Evolutionary conservation across 805 yeast species (phyloP), one percentile per base, ranked within the genome.

Genomic region (Candida dajiaensis): DNA sequence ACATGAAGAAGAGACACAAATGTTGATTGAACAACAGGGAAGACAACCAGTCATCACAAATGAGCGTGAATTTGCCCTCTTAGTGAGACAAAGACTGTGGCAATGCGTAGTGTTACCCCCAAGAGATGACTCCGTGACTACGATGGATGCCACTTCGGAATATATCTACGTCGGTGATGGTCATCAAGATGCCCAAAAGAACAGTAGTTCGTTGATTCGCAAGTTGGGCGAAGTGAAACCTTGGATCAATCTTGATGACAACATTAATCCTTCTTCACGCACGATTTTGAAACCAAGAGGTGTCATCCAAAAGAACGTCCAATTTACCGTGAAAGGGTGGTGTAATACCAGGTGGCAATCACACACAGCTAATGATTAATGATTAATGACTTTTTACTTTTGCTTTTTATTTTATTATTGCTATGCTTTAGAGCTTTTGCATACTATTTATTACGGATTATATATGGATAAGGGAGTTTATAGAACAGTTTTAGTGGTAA

Each of bases 31-130:
- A 37, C 53, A 59, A 18, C 35, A 25, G 20, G 28, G 8, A 9
- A 29, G 23, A 15, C 41, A 42, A 38, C 20, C 25, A n/a, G 49
- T 35, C 40, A 37, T 48, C 15, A 50, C 48, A 9, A 51, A 50
- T 20, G 61, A 63, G 29, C 68, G 66, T 5, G 69, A 65, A 41
- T 53, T 77, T 20, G 75, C 76, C 1, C 57, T 67, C 9, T 46
- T 68, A 16, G 68, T 78, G 4, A 64, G 78, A 45, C 78, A 77
- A 40, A 73, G 76, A 55, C 59, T 79, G 40, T 78, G 82, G 82
- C 66, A 69, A 33, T 69, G 67, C 43, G 80, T 80, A 15, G 68
- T 80, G 6, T 57, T 80, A 28, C 72, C 75, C 4, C 82, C 84
- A 21, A 64, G 83, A 39, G 47, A 51, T 2, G 85, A 79, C 51